phyloP scores from a whole-genome alignment of 78 protist species.

The slime mould (Dictyostelium discoideum) region DNA sequence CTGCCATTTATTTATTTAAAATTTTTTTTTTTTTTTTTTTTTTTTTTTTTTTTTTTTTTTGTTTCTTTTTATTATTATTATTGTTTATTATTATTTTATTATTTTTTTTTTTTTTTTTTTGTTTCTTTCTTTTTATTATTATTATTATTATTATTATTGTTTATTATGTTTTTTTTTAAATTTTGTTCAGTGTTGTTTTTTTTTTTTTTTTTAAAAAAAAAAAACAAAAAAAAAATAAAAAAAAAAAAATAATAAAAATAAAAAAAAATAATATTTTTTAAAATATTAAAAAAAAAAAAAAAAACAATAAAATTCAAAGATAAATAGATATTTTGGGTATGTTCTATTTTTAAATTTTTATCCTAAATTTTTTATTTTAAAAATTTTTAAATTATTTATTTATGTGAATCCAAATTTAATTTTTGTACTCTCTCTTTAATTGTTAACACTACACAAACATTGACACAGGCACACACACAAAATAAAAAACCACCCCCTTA shows the following conservation, averaged over 20 bases:
- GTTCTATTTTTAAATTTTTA: not conserved
- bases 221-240: not conserved
- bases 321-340: not conserved
- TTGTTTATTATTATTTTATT: no score
- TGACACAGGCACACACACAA: not conserved
- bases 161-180: no score
- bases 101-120: no score
- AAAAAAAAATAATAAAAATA: no score
- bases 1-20: conserved; percentile 17
- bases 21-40: not conserved
- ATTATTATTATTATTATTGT: no score
- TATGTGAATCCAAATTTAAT: not conserved
- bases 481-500: not conserved
- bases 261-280: not conserved
- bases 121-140: no score
- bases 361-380: not conserved
- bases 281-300: not conserved
- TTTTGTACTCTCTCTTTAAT: not conserved
- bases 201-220: not conserved
- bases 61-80: no score
- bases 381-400: not conserved
- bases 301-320: not conserved
- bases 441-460: not conserved
- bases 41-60: not conserved
- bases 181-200: no score